Percentiles rank a stretch among this genome's conserved stretches.
These are phyloP conservation scores for California macrophylla DNA, from an alignment of 441 rosid species.

Conservation along the genomic window DNA sequence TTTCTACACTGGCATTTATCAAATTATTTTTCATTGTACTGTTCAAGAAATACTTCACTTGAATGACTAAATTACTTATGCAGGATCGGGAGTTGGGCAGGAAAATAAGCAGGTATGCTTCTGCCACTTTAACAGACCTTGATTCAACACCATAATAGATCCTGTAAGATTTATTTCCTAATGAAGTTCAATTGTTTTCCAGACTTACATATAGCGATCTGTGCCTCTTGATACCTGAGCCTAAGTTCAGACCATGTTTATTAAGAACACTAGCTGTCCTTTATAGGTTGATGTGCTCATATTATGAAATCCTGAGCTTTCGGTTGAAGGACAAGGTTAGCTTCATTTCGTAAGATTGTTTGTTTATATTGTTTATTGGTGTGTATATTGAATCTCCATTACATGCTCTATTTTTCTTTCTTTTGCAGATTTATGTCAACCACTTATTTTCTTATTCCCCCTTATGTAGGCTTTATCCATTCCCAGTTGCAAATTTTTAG, in stretches of 20 bases:
- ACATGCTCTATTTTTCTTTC: not conserved
- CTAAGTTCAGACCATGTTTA: slow-evolving; percentile 84
- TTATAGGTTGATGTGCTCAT: slow-evolving; percentile 77
- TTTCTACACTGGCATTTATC: not conserved
- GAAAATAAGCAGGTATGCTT: slow-evolving; percentile 66
- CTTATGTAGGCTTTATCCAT: not conserved
- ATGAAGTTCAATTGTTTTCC: slow-evolving; percentile 31
- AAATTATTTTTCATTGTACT: slow-evolving; percentile 9
- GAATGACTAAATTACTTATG: slow-evolving; percentile 29
- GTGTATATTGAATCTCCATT: not conserved
- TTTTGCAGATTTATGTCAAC: slow-evolving; percentile 3
- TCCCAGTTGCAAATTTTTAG: not conserved
- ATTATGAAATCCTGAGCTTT: slow-evolving; percentile 81
- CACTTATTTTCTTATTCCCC: not conserved
- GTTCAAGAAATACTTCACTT: slow-evolving; percentile 18
- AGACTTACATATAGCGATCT: slow-evolving; percentile 98
- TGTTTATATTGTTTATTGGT: not conserved
- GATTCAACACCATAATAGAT: slow-evolving; percentile 2
- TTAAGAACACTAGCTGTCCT: slow-evolving; percentile 76
- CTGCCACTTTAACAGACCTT: slow-evolving; percentile 16
- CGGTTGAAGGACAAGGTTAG: slow-evolving; percentile 52
- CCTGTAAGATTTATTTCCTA: slow-evolving; percentile 23
- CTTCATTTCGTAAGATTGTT: slow-evolving; percentile 15
- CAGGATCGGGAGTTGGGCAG: slow-evolving; percentile 56
- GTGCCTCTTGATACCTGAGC: slow-evolving; percentile 85